Evolutionary conservation across 1,284 basidiomycete genomes (phyloP).

Genomic region (Sporisorium graminicola): DNA sequence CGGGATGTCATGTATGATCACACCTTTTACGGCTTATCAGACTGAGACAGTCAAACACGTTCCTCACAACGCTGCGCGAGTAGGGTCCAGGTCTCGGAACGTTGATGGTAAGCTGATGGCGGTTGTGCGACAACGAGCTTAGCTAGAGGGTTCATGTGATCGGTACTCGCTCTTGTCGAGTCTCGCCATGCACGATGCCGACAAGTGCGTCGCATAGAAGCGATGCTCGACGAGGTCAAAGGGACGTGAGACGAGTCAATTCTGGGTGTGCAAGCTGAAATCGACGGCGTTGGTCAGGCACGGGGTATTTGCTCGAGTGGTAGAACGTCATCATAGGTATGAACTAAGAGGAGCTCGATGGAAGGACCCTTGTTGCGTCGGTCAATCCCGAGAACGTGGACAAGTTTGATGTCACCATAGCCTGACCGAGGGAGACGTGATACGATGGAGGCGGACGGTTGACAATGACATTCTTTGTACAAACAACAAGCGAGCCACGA

Average conservation of each 20-base stretch:
- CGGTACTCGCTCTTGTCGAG: too few relatives aligned
- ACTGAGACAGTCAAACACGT: not conserved
- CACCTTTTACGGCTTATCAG: not conserved
- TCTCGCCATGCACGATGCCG: not conserved
- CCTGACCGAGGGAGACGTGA: not conserved
- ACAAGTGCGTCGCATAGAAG: not conserved
- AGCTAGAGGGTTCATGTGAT: too few relatives aligned
- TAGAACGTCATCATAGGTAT: not conserved
- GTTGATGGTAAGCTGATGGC: not conserved
- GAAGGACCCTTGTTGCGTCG: not conserved
- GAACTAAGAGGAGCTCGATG: not conserved
- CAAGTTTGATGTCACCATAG: not conserved
- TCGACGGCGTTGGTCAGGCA: not conserved
- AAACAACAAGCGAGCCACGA: too few relatives aligned
- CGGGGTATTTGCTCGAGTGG: not conserved
- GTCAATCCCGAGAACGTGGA: conserved; percentile 3
- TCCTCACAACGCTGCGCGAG: not conserved
- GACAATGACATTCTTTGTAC: too few relatives aligned
- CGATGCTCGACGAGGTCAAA: not conserved
- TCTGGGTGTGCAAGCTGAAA: not conserved
- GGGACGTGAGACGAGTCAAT: not conserved
- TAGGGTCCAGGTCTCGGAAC: not conserved
- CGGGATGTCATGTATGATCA: too few relatives aligned
- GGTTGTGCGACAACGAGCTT: too few relatives aligned
- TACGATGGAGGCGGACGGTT: not conserved